Base-by-base conservation (phyloP, 2,329 filamentous ascomycete genomes). In the Gnomoniopsis sp. region DNA sequence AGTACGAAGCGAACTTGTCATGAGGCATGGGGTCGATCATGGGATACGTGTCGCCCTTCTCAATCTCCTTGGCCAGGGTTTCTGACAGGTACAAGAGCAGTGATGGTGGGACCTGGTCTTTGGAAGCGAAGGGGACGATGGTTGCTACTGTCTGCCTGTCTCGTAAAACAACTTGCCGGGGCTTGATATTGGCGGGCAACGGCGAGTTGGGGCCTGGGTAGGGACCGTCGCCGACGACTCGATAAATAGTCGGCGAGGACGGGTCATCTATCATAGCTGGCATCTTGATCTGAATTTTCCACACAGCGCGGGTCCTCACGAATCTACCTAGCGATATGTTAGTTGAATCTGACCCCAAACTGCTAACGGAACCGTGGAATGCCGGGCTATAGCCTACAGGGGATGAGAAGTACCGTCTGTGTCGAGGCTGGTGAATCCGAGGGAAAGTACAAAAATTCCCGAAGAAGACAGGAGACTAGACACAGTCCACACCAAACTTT, bases 1-100 rank as follows among this genome's bases (percentile, higher is more conserved):
- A 96, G 75, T 96, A 95, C 55, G 83, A 78, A 11, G 87, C 87
- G 69, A 96, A 96, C 63, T 82, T 84, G 21, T 89, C 85, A n/a
- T 88, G 76, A 4, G 87, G 78, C 74, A 96, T 85, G 19, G 86
- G 79, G 54, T 93, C 87, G 66, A 88, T 85, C 89, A 96, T 93
- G 22, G 92, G 91, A 72, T 96, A 96, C 1, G 92, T 96, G 72
- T 96, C 91, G 58, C 92, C 92, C 72, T 91, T 90, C 69, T 95
- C 90, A 68, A 96, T 95, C 74, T 96, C 92, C 74, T 90, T 88
- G 72, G 93, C 93, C 67, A 96, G 82, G 75, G 95, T 88, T 68
- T 91, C 89, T 66, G 85, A 89, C 49, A 96, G 84, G 69, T 96
- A 95, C 43, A 81, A 81, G 38, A 93, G 78, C 59, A 96, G 78